Evolutionary conservation across 1,139 yeast species (phyloP), one percentile per base, ranked within the genome.

Genomic region (Saccharomyces hybrid): DNA sequence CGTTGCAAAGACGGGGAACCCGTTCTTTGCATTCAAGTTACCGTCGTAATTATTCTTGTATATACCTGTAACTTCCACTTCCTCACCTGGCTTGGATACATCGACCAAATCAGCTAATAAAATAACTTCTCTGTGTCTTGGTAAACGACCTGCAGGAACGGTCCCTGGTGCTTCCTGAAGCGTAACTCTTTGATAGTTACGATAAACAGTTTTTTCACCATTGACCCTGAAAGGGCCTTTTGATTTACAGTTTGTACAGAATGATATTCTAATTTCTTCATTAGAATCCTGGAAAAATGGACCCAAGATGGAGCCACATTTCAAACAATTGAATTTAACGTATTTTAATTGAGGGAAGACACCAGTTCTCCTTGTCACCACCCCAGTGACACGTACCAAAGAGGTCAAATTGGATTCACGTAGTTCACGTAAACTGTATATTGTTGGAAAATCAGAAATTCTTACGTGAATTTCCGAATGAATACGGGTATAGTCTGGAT

Each of bases 1-100:
- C 0, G 99, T 95, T 8, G 96, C 90, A 74, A 95, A 93, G 16
- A 93, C 98, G 0, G 99, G 99, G 76, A 93, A 95, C 3, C 99
- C 99, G 70, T 90, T 93, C 64, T 88, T 88, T 23, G 96, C 97
- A 70, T 93, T 95, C 63, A 95, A 77, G 46, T 82, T 81, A 48
- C 98, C 98, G 69, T 95, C 98, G 68, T 88, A 93, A 48, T 95
- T 83, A 71, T 95, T 93, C 68, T 89, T 89, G 71, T 93, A 95
- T 47, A 93, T 81, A 52, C 99, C 99, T 6, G 95, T 88, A 29
- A 95, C 83, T 67, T 93, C 99, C 54, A 95, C 81, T 65, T 91
- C 97, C 68, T 93, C 99, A 62, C 99, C 99, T 0, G 99, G 99
- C 69, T 91, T 93, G 29, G 97, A 97, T 53, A 81, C 73, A 70